Conservation (phyloP, 768 basidiomycete species). For the Termitomyces bulborhizus region DNA sequence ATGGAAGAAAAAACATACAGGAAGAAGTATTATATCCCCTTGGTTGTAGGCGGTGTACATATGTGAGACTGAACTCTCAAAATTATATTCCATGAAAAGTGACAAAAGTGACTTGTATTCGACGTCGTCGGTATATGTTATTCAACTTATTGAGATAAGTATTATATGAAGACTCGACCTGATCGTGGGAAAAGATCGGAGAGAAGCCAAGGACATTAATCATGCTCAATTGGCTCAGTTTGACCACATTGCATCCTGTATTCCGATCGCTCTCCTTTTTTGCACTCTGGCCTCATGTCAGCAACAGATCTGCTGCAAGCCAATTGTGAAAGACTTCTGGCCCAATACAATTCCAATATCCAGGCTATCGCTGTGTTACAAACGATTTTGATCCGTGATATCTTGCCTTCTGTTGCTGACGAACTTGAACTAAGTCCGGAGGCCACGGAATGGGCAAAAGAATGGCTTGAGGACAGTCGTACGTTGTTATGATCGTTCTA, state of each 20-base stretch:
- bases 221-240: neutral
- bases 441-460: conserved; percentile 43
- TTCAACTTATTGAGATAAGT: neutral
- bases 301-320: conserved; percentile 33
- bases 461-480: conserved; percentile 68
- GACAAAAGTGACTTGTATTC: neutral
- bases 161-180: neutral
- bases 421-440: conserved; percentile 47
- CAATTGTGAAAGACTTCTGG: conserved; percentile 41
- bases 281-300: conserved; percentile 2
- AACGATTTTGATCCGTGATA: conserved; percentile 43
- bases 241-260: neutral
- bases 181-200: neutral
- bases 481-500: conserved; percentile 20
- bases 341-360: conserved; percentile 45
- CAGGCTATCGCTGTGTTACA: conserved; percentile 42
- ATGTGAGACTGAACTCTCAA: neutral
- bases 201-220: too few species aligned
- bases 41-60: neutral
- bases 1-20: neutral
- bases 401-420: conserved; percentile 53
- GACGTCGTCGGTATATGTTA: neutral
- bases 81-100: neutral
- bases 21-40: neutral
- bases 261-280: neutral